Conservation (phyloP, 1,284 basidiomycete species). For the Amylostereum areolatum region DNA sequence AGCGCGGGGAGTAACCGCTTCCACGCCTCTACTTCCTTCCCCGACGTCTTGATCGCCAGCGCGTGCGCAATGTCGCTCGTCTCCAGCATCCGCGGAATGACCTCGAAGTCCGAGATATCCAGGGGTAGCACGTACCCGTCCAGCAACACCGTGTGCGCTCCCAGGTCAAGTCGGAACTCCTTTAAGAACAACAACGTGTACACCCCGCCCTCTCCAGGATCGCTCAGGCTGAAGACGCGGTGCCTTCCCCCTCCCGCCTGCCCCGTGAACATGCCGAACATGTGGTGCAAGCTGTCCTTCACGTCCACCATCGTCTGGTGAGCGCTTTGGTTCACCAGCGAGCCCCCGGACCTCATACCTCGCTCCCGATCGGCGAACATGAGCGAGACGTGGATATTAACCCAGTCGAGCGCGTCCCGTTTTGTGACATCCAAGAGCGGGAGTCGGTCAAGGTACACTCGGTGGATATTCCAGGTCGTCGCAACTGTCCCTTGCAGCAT, state of each 20-base stretch:
- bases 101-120: slow-evolving; percentile 14
- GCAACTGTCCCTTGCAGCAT: slow-evolving; percentile 14
- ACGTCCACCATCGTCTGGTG: slow-evolving; percentile 22
- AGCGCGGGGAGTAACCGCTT: slow-evolving; percentile 39
- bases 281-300: slow-evolving; percentile 25
- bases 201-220: slow-evolving; percentile 17
- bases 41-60: slow-evolving; percentile 10
- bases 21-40: slow-evolving; percentile 34
- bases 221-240: slow-evolving; percentile 25
- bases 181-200: slow-evolving; percentile 35
- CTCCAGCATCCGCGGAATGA: not conserved
- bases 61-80: slow-evolving; percentile 4
- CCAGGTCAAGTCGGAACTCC: slow-evolving; percentile 36
- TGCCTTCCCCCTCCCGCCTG: slow-evolving; percentile 3
- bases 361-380: slow-evolving; percentile 27
- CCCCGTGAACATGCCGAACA: slow-evolving; percentile 24
- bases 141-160: slow-evolving; percentile 36
- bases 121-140: slow-evolving; percentile 39
- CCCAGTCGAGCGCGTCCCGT: slow-evolving; percentile 19
- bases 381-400: slow-evolving; percentile 22
- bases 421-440: slow-evolving; percentile 23
- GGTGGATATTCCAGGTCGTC: slow-evolving; percentile 34
- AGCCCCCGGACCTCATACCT: slow-evolving; percentile 6
- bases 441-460: slow-evolving; percentile 30
- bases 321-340: slow-evolving; percentile 8